A percentile compares a stretch with the other conserved stretches of the same genome.
These are phyloP conservation scores for Hemileccinum rubropunctum DNA, from an alignment of 768 basidiomycete species.

Conservation along the genomic window DNA sequence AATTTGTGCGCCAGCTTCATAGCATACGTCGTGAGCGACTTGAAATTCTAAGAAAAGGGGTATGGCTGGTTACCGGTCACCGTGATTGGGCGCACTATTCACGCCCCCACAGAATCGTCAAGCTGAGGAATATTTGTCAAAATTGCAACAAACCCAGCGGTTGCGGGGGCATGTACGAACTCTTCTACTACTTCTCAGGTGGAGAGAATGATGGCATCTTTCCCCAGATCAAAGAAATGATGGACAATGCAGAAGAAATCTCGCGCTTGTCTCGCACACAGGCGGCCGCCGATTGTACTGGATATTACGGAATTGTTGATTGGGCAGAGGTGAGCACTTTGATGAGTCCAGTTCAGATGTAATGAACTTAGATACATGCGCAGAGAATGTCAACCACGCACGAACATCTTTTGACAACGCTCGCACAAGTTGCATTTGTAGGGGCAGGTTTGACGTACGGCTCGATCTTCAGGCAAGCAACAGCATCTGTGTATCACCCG, in stretches of 20 bases:
- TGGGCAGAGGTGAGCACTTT: constrained; percentile 16
- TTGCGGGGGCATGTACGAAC: no score
- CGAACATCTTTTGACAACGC: background rate
- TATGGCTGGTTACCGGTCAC: no score
- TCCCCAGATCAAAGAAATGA: background rate
- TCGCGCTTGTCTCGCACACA: constrained; percentile 9
- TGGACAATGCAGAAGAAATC: background rate
- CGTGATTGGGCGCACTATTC: no score
- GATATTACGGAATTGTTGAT: constrained; percentile 19
- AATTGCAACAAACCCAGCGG: no score
- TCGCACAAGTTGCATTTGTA: constrained; percentile 5
- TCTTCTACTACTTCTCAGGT: background rate
- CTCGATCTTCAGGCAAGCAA: constrained; percentile 22
- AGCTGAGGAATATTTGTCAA: no score
- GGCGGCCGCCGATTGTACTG: constrained; percentile 18
- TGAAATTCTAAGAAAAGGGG: no score
- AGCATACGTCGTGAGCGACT: no score
- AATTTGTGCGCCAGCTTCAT: no score
- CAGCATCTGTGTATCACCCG: no score
- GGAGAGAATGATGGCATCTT: background rate
- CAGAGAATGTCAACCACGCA: constrained; percentile 5
- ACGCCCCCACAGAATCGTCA: no score
- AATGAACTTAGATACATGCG: background rate
- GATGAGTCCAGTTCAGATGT: background rate
- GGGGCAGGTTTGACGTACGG: constrained; percentile 26